Conservation (phyloP, 169 alveolate genomes). For the Plasmodium gallinaceum region DNA sequence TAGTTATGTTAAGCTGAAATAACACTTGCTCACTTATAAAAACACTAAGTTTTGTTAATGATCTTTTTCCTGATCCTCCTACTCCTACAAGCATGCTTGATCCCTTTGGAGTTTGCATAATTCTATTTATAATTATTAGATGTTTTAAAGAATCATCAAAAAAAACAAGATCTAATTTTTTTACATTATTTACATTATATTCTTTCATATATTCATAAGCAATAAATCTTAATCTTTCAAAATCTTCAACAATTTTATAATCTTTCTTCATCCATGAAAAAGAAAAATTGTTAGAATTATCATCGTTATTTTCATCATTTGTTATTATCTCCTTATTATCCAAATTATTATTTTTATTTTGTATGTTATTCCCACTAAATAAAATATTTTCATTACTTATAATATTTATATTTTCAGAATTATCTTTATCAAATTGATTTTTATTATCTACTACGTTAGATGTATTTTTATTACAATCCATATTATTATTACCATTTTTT, state of each 20-base stretch:
- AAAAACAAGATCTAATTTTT: constrained; percentile 95
- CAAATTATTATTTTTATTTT: constrained; percentile 4
- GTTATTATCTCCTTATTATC: neutral
- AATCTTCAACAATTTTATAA: constrained; percentile 89
- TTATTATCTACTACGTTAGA: neutral
- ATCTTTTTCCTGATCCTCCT: constrained; percentile 98
- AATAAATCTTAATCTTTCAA: constrained; percentile 88
- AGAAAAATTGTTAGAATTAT: constrained; percentile 36
- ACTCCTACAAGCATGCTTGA: constrained; percentile 96
- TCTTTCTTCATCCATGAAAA: constrained; percentile 76
- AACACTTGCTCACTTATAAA: constrained; percentile 90
- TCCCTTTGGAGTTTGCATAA: constrained; percentile 95
- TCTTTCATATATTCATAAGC: constrained; percentile 89
- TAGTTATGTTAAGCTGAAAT: constrained; percentile 92
- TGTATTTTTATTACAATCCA: neutral
- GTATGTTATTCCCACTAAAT: neutral
- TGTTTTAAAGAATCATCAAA: constrained; percentile 97
- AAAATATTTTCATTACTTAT: neutral
- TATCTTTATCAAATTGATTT: neutral
- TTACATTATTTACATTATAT: constrained; percentile 93
- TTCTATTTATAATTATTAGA: constrained; percentile 93
- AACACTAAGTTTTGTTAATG: constrained; percentile 95
- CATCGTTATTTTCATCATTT: constrained; percentile 1
- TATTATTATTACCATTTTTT: constrained; percentile 9
- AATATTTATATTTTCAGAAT: neutral